Evolutionary conservation across 768 basidiomycete species (phyloP).

Genomic region (Sarcodon aspratus): DNA sequence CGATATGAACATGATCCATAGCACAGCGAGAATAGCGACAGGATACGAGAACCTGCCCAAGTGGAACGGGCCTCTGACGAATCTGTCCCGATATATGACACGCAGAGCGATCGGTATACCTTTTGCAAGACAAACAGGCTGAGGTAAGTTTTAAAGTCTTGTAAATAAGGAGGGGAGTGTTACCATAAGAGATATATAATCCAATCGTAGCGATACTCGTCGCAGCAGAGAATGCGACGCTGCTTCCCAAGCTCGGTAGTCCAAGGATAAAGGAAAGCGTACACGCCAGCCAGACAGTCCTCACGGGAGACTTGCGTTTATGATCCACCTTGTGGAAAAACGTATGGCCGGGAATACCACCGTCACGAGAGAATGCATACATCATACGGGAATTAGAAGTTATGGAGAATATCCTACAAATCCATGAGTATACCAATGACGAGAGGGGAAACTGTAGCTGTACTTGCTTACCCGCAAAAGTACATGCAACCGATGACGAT

Average conservation of each 20-base stretch:
- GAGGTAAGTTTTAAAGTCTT: neutral
- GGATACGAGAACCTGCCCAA: constrained; percentile 54
- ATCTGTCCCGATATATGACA: constrained; percentile 45
- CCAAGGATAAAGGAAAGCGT: constrained; percentile 66
- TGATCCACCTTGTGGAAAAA: constrained; percentile 57
- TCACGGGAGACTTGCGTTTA: constrained; percentile 50
- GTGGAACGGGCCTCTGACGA: constrained; percentile 63
- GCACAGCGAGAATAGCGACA: constrained; percentile 41
- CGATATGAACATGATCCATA: constrained; percentile 64
- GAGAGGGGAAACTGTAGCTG: neutral
- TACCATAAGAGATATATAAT: constrained; percentile 66
- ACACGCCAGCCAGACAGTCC: constrained; percentile 71
- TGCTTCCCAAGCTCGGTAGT: constrained; percentile 60
- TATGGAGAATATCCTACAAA: constrained; percentile 55
- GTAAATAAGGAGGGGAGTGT: constrained; percentile 1
- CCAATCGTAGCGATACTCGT: constrained; percentile 63
- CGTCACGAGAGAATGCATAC: constrained; percentile 72
- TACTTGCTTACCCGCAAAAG: neutral
- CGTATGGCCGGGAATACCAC: constrained; percentile 54
- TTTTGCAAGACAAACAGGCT: constrained; percentile 8
- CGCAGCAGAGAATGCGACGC: constrained; percentile 53
- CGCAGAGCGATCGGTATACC: constrained; percentile 62
- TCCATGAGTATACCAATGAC: neutral
- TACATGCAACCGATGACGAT: constrained; percentile 3
- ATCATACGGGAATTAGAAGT: constrained; percentile 78